Evolutionary conservation across 1,139 yeast species (phyloP), one percentile per base, ranked within the genome.

Genomic region (Taphrina populina): DNA sequence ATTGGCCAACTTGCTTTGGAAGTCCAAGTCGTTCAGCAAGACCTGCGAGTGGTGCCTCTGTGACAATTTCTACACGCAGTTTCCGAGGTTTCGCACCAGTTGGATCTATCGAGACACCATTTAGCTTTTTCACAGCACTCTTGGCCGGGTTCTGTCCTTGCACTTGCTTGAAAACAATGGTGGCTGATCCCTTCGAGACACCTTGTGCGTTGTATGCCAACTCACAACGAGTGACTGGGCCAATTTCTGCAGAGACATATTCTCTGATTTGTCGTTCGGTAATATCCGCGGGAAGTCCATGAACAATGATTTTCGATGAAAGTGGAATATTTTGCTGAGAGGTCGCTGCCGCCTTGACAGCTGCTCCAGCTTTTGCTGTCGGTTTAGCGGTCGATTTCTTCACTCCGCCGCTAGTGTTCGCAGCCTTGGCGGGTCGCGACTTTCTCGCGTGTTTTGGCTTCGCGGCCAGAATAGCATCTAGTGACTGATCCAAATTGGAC

Each of bases 391-490:
- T 21, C 4, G 51, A 36, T 43, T 59, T 52, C 20, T 56, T 33
- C 24, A 51, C 17, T 7, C 36, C 56, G 11, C 40, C 40, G 26
- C 41, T 47, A 13, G 69, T 63, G 6, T 36, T 30, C 13, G 29
- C 15, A n/a, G 39, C 32, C 44, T 51, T 39, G 24, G 55, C 55
- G 5, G 39, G 37, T 19, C 33, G 24, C 39, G 35, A 17, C 67
- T 68, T 72, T 60, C 65, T 63, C 36, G 60, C 62, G 24, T 58
- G 61, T 15, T 59, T 37, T 35, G 64, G 79, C 71, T 73, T 75
- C 62, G 87, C 74, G 61, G 95, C 79, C 70, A 92, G 87, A 70
- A 92, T 92, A 67, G 90, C 97, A 75, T 92, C 98, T 69, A 92
- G 82, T 57, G 97, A 88, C 76, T 87, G 84, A 76, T 92, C 96